These are phyloP conservation scores for Annulohypoxylon nitens DNA, from an alignment of 495 filamentous ascomycete species.

Conservation along the genomic window DNA sequence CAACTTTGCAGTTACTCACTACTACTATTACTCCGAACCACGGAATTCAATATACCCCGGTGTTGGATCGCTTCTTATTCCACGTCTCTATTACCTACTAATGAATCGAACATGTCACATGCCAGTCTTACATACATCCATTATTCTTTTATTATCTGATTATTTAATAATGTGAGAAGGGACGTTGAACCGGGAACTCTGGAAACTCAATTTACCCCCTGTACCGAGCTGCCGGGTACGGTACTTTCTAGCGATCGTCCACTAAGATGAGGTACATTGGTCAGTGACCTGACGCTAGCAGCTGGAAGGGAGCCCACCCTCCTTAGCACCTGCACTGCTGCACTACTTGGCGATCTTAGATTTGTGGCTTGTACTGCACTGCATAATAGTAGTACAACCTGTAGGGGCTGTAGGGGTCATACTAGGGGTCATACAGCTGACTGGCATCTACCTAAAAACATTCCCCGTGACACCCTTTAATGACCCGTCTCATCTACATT, in stretches of 20 bases:
- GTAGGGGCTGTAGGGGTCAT: background rate
- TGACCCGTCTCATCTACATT: slow-evolving; percentile 30
- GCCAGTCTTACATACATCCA: background rate
- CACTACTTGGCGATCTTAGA: slow-evolving; percentile 35
- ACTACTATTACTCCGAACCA: background rate
- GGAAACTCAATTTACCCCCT: slow-evolving; percentile 1
- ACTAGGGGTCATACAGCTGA: slow-evolving; percentile 8
- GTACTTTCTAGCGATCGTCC: slow-evolving; percentile 21
- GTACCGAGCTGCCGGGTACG: slow-evolving; percentile 15
- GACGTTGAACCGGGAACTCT: background rate
- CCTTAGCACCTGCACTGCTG: background rate
- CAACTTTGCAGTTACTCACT: background rate
- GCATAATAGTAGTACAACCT: background rate
- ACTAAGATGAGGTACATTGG: slow-evolving; percentile 22
- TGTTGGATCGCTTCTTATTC: slow-evolving; percentile 6
- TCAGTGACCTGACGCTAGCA: slow-evolving; percentile 15
- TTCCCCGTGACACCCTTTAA: slow-evolving; percentile 36
- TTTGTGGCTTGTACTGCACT: slow-evolving; percentile 23
- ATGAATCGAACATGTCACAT: background rate
- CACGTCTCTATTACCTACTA: background rate
- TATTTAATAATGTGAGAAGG: background rate
- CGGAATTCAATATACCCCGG: slow-evolving; percentile 35
- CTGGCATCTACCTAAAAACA: slow-evolving; percentile 3
- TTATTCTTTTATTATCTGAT: background rate
- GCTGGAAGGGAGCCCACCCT: slow-evolving; percentile 5